A percentile compares a stretch with the other conserved stretches of the same genome.
These are phyloP conservation scores for Colletotrichum brevisporum DNA, from an alignment of 2,329 filamentous ascomycete species.

Conservation along the genomic window DNA sequence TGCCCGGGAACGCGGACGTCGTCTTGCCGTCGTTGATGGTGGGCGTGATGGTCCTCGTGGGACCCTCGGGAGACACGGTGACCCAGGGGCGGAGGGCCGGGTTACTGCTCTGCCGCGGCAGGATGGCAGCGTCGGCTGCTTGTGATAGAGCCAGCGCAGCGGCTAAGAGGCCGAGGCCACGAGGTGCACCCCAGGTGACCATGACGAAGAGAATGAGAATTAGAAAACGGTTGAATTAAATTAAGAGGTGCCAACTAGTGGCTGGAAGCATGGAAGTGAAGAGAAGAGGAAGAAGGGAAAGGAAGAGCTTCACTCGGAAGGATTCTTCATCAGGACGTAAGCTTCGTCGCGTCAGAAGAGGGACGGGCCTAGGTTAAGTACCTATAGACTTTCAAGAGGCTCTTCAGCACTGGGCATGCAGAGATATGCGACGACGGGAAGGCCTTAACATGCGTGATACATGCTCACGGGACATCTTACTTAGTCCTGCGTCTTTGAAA, in stretches of 20 bases:
- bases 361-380: slow-evolving; percentile 24
- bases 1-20: slow-evolving; percentile 35
- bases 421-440: slow-evolving; percentile 32
- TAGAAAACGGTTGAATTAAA: not conserved
- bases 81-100: slow-evolving; percentile 40
- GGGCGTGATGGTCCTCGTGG: slow-evolving; percentile 37
- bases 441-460: slow-evolving; percentile 11
- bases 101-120: slow-evolving; percentile 31
- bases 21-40: slow-evolving; percentile 38
- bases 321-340: not conserved
- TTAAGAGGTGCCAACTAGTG: slow-evolving; percentile 15
- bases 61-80: slow-evolving; percentile 36
- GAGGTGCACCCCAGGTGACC: slow-evolving; percentile 13
- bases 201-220: slow-evolving; percentile 3
- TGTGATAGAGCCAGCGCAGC: slow-evolving; percentile 16
- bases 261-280: slow-evolving; percentile 6
- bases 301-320: slow-evolving; percentile 19
- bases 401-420: slow-evolving; percentile 19
- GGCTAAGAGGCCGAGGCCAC: slow-evolving; percentile 23
- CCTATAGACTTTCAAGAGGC: not conserved
- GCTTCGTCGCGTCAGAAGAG: not conserved
- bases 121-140: slow-evolving; percentile 17
- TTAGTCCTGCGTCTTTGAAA: slow-evolving; percentile 22
- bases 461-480: slow-evolving; percentile 31
- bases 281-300: not conserved